phyloP scores from a whole-genome alignment of 164 flowering plant genomes.

The Vitis amurensis region DNA sequence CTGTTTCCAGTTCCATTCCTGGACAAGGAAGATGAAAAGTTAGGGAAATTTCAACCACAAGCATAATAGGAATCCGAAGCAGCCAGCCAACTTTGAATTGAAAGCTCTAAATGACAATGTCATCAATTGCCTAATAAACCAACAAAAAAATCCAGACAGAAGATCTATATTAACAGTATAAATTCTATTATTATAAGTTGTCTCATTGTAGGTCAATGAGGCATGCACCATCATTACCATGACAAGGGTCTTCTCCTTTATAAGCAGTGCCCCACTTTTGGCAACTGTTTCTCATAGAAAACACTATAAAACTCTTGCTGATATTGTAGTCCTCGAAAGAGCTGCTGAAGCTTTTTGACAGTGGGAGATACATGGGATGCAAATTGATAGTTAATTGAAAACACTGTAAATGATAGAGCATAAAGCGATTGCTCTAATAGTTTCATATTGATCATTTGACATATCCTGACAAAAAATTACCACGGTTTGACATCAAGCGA shows the following conservation, averaged over 20 bases:
- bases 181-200: slow-evolving; percentile 8
- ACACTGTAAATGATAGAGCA: no score
- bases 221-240: slow-evolving; percentile 4
- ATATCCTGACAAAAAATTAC: no score
- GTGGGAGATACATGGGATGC: no score
- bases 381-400: no score
- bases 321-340: not conserved
- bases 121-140: slow-evolving; percentile 6
- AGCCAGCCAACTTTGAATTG: not conserved
- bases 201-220: slow-evolving; percentile 13
- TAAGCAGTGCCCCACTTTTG: not conserved
- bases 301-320: not conserved
- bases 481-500: no score
- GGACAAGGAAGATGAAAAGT: not conserved
- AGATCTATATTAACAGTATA: not conserved
- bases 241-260: not conserved
- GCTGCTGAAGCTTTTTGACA: not conserved
- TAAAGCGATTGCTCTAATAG: no score
- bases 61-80: slow-evolving; percentile 9
- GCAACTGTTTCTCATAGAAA: not conserved
- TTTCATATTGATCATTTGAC: no score
- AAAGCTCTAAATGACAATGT: not conserved
- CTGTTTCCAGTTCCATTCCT: not conserved
- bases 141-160: not conserved
- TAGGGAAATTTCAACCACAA: slow-evolving; percentile 6